phyloP scores from a whole-genome alignment of 805 yeast species.

The Blastobotrys chiropterorum region DNA sequence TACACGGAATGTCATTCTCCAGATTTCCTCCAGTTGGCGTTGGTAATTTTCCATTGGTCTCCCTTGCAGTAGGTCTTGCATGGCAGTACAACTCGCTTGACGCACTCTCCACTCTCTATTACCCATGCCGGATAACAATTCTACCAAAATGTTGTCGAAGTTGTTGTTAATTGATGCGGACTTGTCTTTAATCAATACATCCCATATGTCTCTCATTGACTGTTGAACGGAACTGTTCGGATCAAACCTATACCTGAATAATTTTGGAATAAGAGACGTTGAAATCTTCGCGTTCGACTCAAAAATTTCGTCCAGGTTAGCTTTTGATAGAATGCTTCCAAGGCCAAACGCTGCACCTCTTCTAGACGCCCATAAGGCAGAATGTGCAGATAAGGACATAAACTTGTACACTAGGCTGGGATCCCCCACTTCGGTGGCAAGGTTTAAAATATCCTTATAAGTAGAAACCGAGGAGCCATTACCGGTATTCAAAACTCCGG shows the following conservation, averaged over 20 bases:
- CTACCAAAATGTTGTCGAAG: constrained; percentile 55
- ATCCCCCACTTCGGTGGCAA: constrained; percentile 94
- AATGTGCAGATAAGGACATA: constrained; percentile 84
- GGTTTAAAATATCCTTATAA: constrained; percentile 77
- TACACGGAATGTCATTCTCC: constrained; percentile 82
- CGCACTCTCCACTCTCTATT: constrained; percentile 89
- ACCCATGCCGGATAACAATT: constrained; percentile 62
- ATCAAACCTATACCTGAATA: constrained; percentile 80
- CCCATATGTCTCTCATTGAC: constrained; percentile 90
- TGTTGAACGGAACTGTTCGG: constrained; percentile 68
- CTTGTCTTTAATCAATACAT: constrained; percentile 52
- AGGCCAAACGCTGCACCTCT: constrained; percentile 93
- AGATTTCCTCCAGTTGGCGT: constrained; percentile 44
- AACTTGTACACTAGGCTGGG: constrained; percentile 90
- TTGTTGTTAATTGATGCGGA: constrained; percentile 50
- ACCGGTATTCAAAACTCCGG: constrained; percentile 70
- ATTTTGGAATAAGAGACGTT: constrained; percentile 64
- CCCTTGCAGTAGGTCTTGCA: constrained; percentile 63
- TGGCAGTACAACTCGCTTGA: constrained; percentile 74
- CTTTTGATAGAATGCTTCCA: constrained; percentile 74
- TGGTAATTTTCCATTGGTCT: constrained; percentile 45
- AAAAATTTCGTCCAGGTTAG: constrained; percentile 60
- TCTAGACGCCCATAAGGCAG: constrained; percentile 86
- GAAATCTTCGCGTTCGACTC: constrained; percentile 49
- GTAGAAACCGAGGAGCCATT: constrained; percentile 79